These are phyloP conservation scores for Triadica sebifera DNA, from an alignment of 345 rosid genomes.

Conservation along the genomic window DNA sequence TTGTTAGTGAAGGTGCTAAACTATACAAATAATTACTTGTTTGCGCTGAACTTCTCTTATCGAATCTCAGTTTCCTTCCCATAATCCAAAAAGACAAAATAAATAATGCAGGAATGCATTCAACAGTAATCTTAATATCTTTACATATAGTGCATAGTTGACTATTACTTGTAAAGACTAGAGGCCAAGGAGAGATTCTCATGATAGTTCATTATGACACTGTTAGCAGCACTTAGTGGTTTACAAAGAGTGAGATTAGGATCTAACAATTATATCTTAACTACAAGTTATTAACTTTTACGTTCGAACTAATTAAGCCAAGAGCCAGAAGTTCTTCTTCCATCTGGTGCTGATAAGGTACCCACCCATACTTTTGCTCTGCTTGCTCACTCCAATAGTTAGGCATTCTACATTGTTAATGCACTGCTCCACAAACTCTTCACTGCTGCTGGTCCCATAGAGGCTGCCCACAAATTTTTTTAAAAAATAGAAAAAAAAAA, in stretches of 20 bases:
- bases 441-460: slow-evolving; percentile 63
- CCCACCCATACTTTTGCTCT: slow-evolving; percentile 77
- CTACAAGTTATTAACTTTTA: background rate
- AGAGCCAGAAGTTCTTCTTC: slow-evolving; percentile 97
- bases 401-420: slow-evolving; percentile 74
- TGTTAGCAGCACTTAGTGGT: slow-evolving; percentile 5
- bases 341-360: slow-evolving; percentile 86
- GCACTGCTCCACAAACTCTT: slow-evolving; percentile 78
- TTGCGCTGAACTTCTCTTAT: too few species aligned
- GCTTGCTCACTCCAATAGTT: slow-evolving; percentile 89
- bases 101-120: background rate
- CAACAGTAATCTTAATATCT: background rate
- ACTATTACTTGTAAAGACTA: too few species aligned
- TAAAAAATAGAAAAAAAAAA: background rate
- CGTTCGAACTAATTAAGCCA: slow-evolving; percentile 45
- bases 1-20: too few species aligned
- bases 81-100: too few species aligned
- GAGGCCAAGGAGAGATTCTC: background rate
- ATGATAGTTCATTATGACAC: too few species aligned
- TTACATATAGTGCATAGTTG: background rate
- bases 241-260: slow-evolving; percentile 1
- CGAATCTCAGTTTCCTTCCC: too few species aligned
- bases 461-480: slow-evolving; percentile 48
- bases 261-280: background rate
- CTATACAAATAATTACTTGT: too few species aligned